Evolutionary conservation across 441 rosid species (phyloP).

Genomic region (Corymbia citriodora): DNA sequence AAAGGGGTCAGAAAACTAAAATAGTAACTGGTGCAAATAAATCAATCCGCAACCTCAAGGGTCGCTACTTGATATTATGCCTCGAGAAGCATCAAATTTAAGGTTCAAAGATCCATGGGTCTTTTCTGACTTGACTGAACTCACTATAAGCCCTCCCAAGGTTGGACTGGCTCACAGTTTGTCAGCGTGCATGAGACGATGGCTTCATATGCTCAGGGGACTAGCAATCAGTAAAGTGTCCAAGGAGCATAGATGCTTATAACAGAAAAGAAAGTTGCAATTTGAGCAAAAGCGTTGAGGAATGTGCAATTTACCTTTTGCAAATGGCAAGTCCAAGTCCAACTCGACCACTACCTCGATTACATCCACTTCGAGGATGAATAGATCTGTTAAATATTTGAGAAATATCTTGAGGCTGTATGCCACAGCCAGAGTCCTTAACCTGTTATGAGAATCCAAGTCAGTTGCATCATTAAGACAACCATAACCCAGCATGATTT

Average conservation of each 20-base stretch:
- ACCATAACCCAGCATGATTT: background rate
- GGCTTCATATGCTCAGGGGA: background rate
- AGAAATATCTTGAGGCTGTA: conserved; percentile 66
- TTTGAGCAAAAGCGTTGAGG: background rate
- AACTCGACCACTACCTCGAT: conserved; percentile 35
- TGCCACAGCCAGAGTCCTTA: conserved; percentile 83
- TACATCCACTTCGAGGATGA: conserved; percentile 46
- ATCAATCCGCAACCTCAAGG: background rate
- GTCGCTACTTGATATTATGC: background rate
- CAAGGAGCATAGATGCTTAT: background rate
- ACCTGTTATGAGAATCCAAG: conserved; percentile 36
- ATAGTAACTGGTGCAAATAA: background rate
- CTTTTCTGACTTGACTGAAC: background rate
- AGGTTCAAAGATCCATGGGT: background rate
- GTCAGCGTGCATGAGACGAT: background rate
- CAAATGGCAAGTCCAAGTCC: conserved; percentile 93
- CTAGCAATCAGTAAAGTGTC: background rate
- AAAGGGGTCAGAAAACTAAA: background rate
- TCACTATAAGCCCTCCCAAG: background rate
- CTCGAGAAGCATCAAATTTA: background rate
- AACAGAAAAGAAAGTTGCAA: background rate
- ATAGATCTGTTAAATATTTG: conserved; percentile 60
- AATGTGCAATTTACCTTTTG: conserved; percentile 45
- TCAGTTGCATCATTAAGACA: background rate
- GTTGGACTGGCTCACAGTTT: background rate